Conservation (phyloP, 2,329 filamentous ascomycete species). For the Neofusicoccum kwambonambiense region DNA sequence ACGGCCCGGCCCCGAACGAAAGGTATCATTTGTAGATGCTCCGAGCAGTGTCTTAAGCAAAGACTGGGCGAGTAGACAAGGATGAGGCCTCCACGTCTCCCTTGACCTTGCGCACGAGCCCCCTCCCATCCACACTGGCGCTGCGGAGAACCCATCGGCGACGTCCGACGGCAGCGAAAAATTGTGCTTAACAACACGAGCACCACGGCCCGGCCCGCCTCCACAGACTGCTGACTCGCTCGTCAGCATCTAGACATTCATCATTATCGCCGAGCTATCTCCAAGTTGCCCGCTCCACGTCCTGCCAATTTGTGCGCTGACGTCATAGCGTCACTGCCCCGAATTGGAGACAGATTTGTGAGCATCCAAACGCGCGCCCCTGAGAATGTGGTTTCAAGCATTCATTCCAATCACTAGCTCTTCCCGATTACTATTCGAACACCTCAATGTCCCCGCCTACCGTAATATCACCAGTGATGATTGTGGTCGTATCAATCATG, state of each 20-base stretch:
- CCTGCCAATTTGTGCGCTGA: neutral
- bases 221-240: neutral
- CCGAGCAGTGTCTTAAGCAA: neutral
- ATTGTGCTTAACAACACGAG: neutral
- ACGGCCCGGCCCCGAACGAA: no score
- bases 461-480: no score
- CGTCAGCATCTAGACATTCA: neutral
- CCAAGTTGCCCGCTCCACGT: neutral
- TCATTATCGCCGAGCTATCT: neutral
- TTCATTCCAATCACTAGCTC: no score
- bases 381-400: no score
- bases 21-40: neutral
- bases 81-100: neutral
- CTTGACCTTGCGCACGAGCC: neutral
- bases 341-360: no score
- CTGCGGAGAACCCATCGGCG: neutral
- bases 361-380: no score
- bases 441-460: no score
- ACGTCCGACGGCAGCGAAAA: neutral
- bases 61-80: neutral
- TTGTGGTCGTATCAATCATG: no score
- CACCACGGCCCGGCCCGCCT: slow-evolving; percentile 6
- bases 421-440: no score
- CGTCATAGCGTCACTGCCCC: neutral
- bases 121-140: neutral